Base-by-base conservation (phyloP, 2,329 filamentous ascomycete genomes). In the Zarea fungicola region DNA sequence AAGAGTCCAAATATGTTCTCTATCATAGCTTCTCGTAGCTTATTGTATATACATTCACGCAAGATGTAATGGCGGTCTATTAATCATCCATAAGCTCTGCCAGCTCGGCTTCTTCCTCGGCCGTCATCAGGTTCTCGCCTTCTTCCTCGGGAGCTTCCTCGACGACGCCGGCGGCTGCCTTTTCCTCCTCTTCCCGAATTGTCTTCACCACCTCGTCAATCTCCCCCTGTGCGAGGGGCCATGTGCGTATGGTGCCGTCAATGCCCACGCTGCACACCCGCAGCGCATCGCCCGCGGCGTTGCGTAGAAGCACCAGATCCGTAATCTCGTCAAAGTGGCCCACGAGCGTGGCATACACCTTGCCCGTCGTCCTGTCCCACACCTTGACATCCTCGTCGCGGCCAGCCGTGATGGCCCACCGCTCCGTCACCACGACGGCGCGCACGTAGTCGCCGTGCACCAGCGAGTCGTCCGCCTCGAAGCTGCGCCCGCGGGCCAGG, bases 251-350 rank as follows among this genome's bases (percentile, higher is more conserved):
- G 1, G 93, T 97, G 3, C 84, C 86, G 68, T 99, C 93, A 57
- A 97, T 95, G 55, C 88, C 83, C 48, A 93, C 87, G 63, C 90
- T 96, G 54, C 88, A 81, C 10, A 95, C 71, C 52, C 73, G 72
- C 18, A 70, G 72, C 5, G 61, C 59, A 6, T 52, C 56, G 4
- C 65, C 66, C 18, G 58, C 55, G 4, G 58, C 53, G 49, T 68
- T 69, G 22, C 67, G 64, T 23, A 90, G 64, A 42, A 95, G 63
- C 2, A 85, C 73, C 36, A 97, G 68, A 29, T 85, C 89, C 1
- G 89, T 96, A 13, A 99, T 85, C 66, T 97, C 93, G 61, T 99
- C 90, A 62, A 82, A 97, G 69, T 99, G 93, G 0, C 93, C 93
- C 31, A 81, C 77, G 52, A 92, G 83, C 7, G 78, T 78, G 64